Evolutionary conservation across 2,329 filamentous ascomycete species (phyloP), one percentile per base, ranked within the genome.

Genomic region (Penicillium paneum): DNA sequence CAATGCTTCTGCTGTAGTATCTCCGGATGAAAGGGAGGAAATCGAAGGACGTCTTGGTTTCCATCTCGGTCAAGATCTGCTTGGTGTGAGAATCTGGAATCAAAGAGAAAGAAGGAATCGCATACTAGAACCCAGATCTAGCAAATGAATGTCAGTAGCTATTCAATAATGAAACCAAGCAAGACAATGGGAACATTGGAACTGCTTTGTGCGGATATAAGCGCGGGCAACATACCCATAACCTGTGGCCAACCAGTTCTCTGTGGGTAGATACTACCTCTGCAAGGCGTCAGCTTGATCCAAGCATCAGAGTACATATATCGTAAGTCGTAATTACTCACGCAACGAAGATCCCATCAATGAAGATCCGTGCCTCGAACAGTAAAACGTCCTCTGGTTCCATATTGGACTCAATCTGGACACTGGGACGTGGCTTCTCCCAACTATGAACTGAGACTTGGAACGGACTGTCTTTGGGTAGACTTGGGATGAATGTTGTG

Each of bases 391-490:
- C 80, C 8, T 79, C 69, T 41, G 81, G 77, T 56, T 83, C 81
- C 72, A 80, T 83, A 65, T 83, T 79, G 41, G 75, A 75, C 56
- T 78, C 79, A 32, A 83, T 79, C 62, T 81, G 78, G 41, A 82
- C 79, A 60, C 83, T 88, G 50, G 84, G 74, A 17, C 78, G 76
- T 6, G 86, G 86, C 5, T 76, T 79, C 15, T 80, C 80, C 89
- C 89, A 93, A 54, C 81, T 86, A 72, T 92, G 89, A 45, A 93
- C 79, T 2, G 89, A 92, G 46, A 92, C 79, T 58, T 85, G 82
- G 70, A 91, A 92, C 0, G 83, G 78, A 28, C 76, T 76, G 24
- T 83, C 82, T 0, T 75, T 68, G 3, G 77, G 64, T 10, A 91
- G 76, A 55, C 85, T 87, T 1, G 88, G 85, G 41, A 91, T 78